These are phyloP conservation scores for Litsea cubeba DNA, from an alignment of 164 flowering plant species.

Conservation along the genomic window DNA sequence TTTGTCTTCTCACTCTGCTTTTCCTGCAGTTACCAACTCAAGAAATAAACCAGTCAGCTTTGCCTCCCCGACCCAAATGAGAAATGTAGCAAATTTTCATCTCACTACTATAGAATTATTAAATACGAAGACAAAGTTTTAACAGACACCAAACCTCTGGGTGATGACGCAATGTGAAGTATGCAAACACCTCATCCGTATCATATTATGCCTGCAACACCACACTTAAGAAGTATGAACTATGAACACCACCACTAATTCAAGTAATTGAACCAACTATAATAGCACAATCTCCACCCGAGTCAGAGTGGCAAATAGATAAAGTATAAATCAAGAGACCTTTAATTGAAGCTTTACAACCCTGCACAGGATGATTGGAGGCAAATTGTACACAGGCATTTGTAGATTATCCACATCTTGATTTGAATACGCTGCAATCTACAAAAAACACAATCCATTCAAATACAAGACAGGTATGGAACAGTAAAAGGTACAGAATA, in stretches of 20 bases:
- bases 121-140: too few species aligned
- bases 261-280: background rate
- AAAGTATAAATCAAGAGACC: conserved; percentile 20
- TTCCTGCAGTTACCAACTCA: too few species aligned
- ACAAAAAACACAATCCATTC: conserved; percentile 3
- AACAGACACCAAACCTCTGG: too few species aligned
- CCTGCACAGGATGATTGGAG: conserved; percentile 48
- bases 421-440: conserved; percentile 39
- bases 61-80: too few species aligned
- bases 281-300: background rate
- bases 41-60: too few species aligned
- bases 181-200: too few species aligned
- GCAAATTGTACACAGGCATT: conserved; percentile 44
- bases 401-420: conserved; percentile 20
- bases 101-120: too few species aligned
- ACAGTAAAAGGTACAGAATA: background rate
- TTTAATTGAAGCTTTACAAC: conserved; percentile 43
- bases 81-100: too few species aligned
- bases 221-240: too few species aligned
- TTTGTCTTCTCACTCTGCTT: too few species aligned
- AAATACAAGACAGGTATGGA: background rate
- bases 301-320: background rate
- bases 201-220: too few species aligned
- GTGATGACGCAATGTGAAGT: too few species aligned
- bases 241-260: background rate